Base-by-base conservation (phyloP, 345 rosid species). In the Salix brachista region DNA sequence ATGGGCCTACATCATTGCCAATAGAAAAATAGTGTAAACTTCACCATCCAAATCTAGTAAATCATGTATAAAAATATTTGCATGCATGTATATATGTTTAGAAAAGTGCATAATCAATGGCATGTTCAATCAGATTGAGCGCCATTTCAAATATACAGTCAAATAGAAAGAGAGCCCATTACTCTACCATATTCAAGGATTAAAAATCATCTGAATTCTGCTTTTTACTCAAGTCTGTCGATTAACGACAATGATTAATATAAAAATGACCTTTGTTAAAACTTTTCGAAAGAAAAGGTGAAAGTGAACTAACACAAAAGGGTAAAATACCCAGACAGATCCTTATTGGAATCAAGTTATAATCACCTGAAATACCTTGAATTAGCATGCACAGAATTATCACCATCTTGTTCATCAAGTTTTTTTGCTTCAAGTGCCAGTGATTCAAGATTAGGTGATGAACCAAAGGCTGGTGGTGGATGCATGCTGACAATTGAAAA, bases 401-500 rank as follows among this genome's bases (percentile, higher is more conserved):
- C 96, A 4, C 82, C 94, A 41, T 93, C 93, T 67, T 88, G 80
- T 70, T 82, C 86, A 26, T 83, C 83, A 71, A 79, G 70, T 52
- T 75, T 77, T 83, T 71, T 87, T 52, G 87, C 89, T 75, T 86
- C 92, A 69, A 93, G 92, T 6, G 91, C 97, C 80, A 93, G 94
- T 41, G 94, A 93, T 88, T 91, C 96, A 58, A 93, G 98, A 86
- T 93, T 93, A 62, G 94, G 97, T 2, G 98, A 95, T 65, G 99
- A 95, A 70, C 99, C 97, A 81, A 95, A 95, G 34, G 99, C 93
- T 75, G 99, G 99, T 3, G 98, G 97, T n/a, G 99, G 98, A 85
- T 89, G 99, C 74, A 89, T 79, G 90, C 97, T 95, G 94, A 71
- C 37, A 83, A 84, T 77, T 77, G 75, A 78, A 86, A 87, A 75